Evolutionary conservation across 2,329 filamentous ascomycete genomes (phyloP), one percentile per base, ranked within the genome.

Genomic region (Penicillium rolfsii): DNA sequence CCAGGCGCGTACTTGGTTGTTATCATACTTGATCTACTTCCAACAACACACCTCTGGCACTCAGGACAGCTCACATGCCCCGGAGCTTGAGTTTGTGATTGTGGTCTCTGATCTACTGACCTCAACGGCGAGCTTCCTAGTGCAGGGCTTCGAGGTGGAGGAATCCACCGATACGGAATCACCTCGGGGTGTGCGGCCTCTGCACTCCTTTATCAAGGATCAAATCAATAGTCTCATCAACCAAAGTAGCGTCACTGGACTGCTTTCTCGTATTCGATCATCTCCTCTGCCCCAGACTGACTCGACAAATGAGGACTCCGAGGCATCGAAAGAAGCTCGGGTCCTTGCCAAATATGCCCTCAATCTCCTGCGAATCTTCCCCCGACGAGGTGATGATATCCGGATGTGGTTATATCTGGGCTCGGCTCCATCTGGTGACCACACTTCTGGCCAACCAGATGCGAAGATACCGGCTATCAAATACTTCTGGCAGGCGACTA

Each of bases 371-470:
- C 87, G 91, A 60, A 93, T 93, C 68, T 98, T 98, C 66, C 93
- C 94, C 8, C 81, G 83, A 6, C 85, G 87, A 61, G 89, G 88
- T 3, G 93, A 97, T 71, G 93, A 97, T 61, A 96, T 97, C 62
- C 89, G 93, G 24, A 96, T 98, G 91, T 94, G 92, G 79, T 81
- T 98, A 0, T 98, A 95, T 71, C 83, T 95, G 43, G 91, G 92
- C 0, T 87, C 89, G 46, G 82, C 90, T 4, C 72, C 65, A 63
- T 79, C 65, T 22, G 62, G 78, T 71, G 55, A 74, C 70, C 66
- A 78, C 61, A 62, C 65, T 8, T 62, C 74, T 30, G 70, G 70
- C 8, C 68, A 73, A 5, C 73, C 63, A 24, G 64, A 66, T 70
- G 64, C 60, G 62, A 79, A 72, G 62, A 72, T 88, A 8, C 89